Percentiles rank a stretch among this genome's conserved stretches.
These are phyloP conservation scores for Ambispora gerdemannii DNA, from an alignment of 192 early-diverging fungal species.

Conservation along the genomic window DNA sequence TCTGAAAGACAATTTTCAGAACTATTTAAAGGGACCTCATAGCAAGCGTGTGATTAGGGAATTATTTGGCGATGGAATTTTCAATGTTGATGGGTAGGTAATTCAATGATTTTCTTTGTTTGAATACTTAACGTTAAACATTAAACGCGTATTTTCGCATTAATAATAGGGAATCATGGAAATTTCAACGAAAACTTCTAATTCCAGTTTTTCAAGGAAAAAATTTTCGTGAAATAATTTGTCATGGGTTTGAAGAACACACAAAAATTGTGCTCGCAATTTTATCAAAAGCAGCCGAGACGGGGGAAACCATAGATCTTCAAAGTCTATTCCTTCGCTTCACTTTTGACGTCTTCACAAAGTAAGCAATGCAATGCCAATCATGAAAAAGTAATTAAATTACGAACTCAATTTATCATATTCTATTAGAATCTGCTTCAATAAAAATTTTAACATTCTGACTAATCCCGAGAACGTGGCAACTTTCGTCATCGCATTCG, in stretches of 20 bases:
- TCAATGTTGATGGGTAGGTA: constrained; percentile 35
- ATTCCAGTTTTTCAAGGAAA: not conserved
- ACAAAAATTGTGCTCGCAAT: not conserved
- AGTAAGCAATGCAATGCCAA: constrained; percentile 22
- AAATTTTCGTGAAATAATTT: constrained; percentile 25
- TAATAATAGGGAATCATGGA: not conserved
- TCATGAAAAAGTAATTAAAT: not conserved
- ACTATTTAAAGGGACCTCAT: constrained; percentile 36
- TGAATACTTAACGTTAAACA: not conserved
- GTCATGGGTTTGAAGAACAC: not conserved
- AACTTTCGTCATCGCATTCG: constrained; percentile 52
- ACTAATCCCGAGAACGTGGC: constrained; percentile 30
- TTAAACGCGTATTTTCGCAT: not conserved
- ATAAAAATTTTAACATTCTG: constrained; percentile 37
- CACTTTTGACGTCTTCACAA: constrained; percentile 42
- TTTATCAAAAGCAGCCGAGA: constrained; percentile 25
- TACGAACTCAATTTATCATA: constrained; percentile 11
- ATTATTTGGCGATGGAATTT: constrained; percentile 42
- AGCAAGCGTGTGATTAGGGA: constrained; percentile 30
- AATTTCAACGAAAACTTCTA: constrained; percentile 8
- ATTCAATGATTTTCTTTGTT: not conserved
- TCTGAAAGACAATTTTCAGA: constrained; percentile 40
- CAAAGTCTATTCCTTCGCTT: constrained; percentile 47
- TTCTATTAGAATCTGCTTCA: constrained; percentile 40
- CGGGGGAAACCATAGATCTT: constrained; percentile 39